Conservation (phyloP, 345 rosid genomes). For the Heritiera littoralis region DNA sequence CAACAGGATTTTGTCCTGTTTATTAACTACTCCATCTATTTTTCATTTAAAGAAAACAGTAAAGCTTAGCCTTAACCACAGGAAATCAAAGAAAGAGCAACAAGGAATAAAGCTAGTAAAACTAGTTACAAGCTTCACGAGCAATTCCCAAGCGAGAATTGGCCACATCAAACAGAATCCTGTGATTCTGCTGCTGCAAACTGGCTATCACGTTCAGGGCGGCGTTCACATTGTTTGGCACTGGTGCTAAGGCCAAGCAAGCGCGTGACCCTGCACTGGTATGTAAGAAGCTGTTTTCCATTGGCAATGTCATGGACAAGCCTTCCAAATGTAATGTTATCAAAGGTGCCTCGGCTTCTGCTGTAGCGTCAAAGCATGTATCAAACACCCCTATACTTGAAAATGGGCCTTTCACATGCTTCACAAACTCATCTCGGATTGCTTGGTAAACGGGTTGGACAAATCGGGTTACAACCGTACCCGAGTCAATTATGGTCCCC, state of each 20-base stretch:
- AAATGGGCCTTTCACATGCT: conserved; percentile 66
- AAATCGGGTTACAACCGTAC: conserved; percentile 86
- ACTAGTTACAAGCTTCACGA: conserved; percentile 75
- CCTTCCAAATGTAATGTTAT: conserved; percentile 62
- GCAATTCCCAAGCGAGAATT: conserved; percentile 84
- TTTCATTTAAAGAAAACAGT: background rate
- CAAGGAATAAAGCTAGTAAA: background rate
- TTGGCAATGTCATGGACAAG: conserved; percentile 59
- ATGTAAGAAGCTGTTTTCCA: conserved; percentile 84
- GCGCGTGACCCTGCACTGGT: conserved; percentile 73
- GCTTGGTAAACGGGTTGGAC: conserved; percentile 57
- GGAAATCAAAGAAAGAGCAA: background rate
- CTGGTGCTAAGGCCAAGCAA: conserved; percentile 80
- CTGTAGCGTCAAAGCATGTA: conserved; percentile 63
- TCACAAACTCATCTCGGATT: conserved; percentile 71
- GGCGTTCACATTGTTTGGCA: conserved; percentile 62
- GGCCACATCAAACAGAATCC: conserved; percentile 70
- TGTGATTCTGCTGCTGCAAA: conserved; percentile 83
- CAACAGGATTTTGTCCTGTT: conserved; percentile 12
- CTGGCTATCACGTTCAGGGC: conserved; percentile 81
- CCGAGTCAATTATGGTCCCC: conserved; percentile 84
- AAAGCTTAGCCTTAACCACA: background rate
- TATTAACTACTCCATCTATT: background rate
- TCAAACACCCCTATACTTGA: conserved; percentile 82
- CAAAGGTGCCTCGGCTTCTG: conserved; percentile 46